Conservation (phyloP, 2,329 filamentous ascomycete genomes). For the Monilinia laxa region DNA sequence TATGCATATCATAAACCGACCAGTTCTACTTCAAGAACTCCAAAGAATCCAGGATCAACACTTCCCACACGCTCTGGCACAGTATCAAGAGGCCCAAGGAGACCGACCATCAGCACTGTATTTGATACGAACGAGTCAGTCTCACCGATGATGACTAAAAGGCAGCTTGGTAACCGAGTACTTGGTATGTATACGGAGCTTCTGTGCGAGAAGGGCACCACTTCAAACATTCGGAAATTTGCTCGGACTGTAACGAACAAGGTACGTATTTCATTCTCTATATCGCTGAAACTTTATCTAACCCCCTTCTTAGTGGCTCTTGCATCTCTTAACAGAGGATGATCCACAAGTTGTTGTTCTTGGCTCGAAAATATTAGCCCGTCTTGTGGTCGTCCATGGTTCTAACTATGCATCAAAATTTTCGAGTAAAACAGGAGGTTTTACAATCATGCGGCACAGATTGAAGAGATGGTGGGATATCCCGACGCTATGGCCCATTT, state of each 20-base stretch:
- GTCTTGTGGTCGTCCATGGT: conserved; percentile 81
- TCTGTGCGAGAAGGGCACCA: conserved; percentile 70
- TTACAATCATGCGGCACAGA: conserved; percentile 77
- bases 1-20: conserved; percentile 73
- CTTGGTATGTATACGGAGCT: conserved; percentile 75
- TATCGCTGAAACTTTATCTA: conserved; percentile 36
- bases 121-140: conserved; percentile 39
- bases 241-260: conserved; percentile 94
- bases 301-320: conserved; percentile 66
- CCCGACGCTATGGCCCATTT: conserved; percentile 80
- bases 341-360: conserved; percentile 80
- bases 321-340: conserved; percentile 86
- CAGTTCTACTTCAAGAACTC: conserved; percentile 52
- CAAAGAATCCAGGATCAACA: conserved; percentile 49
- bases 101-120: conserved; percentile 36
- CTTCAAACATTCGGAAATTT: conserved; percentile 76
- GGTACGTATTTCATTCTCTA: conserved; percentile 49
- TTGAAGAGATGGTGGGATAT: conserved; percentile 88
- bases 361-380: conserved; percentile 78
- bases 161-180: conserved; percentile 71
- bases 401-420: conserved; percentile 82
- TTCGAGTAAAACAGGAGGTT: conserved; percentile 84
- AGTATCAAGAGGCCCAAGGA: conserved; percentile 32
- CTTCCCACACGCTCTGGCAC: conserved; percentile 43
- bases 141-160: conserved; percentile 55